Evolutionary conservation across 768 basidiomycete genomes (phyloP).

Genomic region (Myochromella boudieri): DNA sequence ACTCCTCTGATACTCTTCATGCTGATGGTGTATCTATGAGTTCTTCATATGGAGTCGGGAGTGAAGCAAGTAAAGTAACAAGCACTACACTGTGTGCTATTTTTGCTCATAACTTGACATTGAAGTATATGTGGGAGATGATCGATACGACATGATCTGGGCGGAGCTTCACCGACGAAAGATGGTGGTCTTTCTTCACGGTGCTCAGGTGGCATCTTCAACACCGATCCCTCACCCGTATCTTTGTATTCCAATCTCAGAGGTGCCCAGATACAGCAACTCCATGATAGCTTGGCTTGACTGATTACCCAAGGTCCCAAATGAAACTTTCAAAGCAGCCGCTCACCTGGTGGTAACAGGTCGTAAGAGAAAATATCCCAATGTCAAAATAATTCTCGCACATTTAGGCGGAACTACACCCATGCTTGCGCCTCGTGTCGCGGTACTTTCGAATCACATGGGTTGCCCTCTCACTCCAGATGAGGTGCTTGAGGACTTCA

Average conservation of each 20-base stretch:
- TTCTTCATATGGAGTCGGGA: conserved; percentile 64
- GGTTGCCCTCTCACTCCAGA: conserved; percentile 62
- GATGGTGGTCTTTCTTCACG: conserved; percentile 72
- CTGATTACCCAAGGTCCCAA: conserved; percentile 56
- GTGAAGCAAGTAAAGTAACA: conserved; percentile 46
- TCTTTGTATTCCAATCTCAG: conserved; percentile 67
- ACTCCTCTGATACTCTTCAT: conserved; percentile 57
- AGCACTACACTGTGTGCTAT: neutral
- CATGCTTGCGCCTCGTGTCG: conserved; percentile 67
- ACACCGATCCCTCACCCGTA: conserved; percentile 62
- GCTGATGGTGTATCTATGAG: conserved; percentile 67
- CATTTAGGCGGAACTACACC: conserved; percentile 74
- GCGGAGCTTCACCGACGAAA: conserved; percentile 59
- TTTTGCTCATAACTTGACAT: neutral
- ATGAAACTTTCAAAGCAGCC: conserved; percentile 82
- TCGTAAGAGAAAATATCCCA: conserved; percentile 57
- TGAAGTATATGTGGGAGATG: conserved; percentile 66
- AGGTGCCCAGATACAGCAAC: conserved; percentile 37
- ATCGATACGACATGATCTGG: conserved; percentile 66
- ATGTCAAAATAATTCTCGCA: conserved; percentile 66
- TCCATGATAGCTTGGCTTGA: conserved; percentile 6
- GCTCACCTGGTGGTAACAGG: conserved; percentile 76
- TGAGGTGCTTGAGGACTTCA: conserved; percentile 69
- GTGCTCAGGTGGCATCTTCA: conserved; percentile 63
- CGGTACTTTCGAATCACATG: conserved; percentile 67